Evolutionary conservation across 2,329 filamentous ascomycete species (phyloP), one percentile per base, ranked within the genome.

Genomic region (Onygenales sp.): DNA sequence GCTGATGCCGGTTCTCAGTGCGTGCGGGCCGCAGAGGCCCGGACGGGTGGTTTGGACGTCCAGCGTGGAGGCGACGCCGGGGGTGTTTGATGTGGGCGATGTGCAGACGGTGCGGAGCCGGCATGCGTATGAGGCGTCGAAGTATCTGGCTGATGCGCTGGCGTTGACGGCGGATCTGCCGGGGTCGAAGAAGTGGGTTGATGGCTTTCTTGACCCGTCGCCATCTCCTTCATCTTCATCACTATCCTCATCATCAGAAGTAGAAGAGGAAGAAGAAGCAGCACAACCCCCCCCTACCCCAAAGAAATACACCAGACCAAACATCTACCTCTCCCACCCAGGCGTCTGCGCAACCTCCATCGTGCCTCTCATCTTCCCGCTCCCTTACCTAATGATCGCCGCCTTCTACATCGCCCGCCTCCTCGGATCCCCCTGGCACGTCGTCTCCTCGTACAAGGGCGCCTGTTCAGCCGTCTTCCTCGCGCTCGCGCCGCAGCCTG

Each of bases 381-480:
- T 95, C 56, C 80, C 82, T 58, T 84, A 82, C 67, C 74, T 79
- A 56, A 93, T 93, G 80, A 70, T 81, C 49, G 64, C 80, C 17
- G 74, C 80, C 3, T 84, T 94, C 66, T 84, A 84, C 66, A 43
- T 95, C 13, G 82, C 83, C 11, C 87, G 92, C 58, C 83, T 80
- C 74, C 66, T 90, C 31, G 93, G 93, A 48, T 94, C 88, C 2
- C 87, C 87, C 9, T 98, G 93, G 93, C 92, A 97, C 67, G 77
- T 81, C 0, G 77, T 88, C 48, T 79, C 78, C n/a, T 77, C 84
- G 0, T 95, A 95, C 72, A 78, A 80, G 17, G 91, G 86, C 42
- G 88, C 91, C 6, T 79, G 79, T 47, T 82, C 89, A 0, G 80
- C 88, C 4, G 84, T 86, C 27, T 96, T 88, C 86, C 72, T 95